Conservation (phyloP, 352 stramenopile species). For the Globisporangium abappressorium region DNA sequence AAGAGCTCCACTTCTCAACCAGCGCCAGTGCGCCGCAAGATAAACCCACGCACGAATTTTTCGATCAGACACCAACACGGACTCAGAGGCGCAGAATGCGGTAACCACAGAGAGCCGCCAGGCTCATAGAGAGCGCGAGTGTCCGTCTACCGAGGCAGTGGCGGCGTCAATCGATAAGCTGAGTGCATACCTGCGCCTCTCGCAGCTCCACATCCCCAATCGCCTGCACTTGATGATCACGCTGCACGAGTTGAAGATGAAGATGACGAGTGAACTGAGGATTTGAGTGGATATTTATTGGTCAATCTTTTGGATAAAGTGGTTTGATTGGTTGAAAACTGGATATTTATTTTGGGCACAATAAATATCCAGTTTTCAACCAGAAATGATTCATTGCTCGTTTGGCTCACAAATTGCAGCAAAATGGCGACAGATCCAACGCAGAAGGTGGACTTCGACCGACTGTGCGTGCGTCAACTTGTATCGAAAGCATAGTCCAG, state of each 20-base stretch:
- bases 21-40: neutral
- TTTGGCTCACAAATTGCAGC: neutral
- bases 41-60: neutral
- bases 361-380: too few relatives aligned
- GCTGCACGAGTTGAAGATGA: neutral
- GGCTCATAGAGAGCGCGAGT: neutral
- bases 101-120: neutral
- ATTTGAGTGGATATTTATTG: neutral
- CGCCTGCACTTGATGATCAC: neutral
- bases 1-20: neutral
- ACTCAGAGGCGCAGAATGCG: neutral
- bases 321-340: neutral
- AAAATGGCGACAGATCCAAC: neutral
- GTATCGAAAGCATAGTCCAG: neutral
- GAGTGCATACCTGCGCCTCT: neutral
- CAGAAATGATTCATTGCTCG: too few relatives aligned
- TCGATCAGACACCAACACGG: neutral
- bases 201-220: neutral
- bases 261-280: neutral
- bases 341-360: neutral
- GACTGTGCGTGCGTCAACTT: neutral
- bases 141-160: neutral
- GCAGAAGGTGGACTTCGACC: neutral
- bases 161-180: neutral
- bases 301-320: neutral